Conservation (phyloP, 169 alveolate species). For the Plasmodium blacklocki region DNA sequence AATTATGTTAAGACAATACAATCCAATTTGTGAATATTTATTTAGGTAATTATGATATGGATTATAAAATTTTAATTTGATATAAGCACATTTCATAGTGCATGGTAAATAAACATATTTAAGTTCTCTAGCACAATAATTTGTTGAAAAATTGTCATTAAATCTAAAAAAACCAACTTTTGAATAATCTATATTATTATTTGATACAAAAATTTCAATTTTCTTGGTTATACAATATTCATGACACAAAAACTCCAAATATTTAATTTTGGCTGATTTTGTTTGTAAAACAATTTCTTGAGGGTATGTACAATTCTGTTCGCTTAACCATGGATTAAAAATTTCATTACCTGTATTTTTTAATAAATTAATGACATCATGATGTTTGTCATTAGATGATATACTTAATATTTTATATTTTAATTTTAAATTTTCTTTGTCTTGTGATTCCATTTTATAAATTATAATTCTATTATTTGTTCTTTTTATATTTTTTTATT, state of each 20-base stretch:
- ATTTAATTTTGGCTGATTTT: slow-evolving; percentile 66
- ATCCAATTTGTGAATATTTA: slow-evolving; percentile 61
- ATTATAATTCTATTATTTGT: neutral
- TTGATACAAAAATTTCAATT: slow-evolving; percentile 74
- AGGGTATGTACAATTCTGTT: slow-evolving; percentile 60
- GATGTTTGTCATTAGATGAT: slow-evolving; percentile 75
- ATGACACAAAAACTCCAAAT: slow-evolving; percentile 72
- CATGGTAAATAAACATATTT: slow-evolving; percentile 76
- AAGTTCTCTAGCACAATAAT: slow-evolving; percentile 76
- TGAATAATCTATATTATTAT: slow-evolving; percentile 55
- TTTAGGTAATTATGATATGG: slow-evolving; percentile 61
- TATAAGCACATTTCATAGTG: slow-evolving; percentile 67
- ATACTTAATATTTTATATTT: slow-evolving; percentile 60
- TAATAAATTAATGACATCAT: slow-evolving; percentile 45
- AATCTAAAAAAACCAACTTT: slow-evolving; percentile 75
- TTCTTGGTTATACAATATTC: slow-evolving; percentile 69
- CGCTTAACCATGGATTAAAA: slow-evolving; percentile 72
- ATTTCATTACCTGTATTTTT: slow-evolving; percentile 50
- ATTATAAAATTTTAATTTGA: slow-evolving; percentile 51
- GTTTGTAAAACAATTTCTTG: slow-evolving; percentile 71
- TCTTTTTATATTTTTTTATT: slow-evolving; percentile 7
- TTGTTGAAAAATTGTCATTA: slow-evolving; percentile 71
- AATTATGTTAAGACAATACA: slow-evolving; percentile 62
- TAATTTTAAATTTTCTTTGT: slow-evolving; percentile 62
- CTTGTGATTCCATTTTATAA: slow-evolving; percentile 62